Evolutionary conservation across 805 yeast genomes (phyloP), one percentile per base, ranked within the genome.

Genomic region (Pichia manshurica): DNA sequence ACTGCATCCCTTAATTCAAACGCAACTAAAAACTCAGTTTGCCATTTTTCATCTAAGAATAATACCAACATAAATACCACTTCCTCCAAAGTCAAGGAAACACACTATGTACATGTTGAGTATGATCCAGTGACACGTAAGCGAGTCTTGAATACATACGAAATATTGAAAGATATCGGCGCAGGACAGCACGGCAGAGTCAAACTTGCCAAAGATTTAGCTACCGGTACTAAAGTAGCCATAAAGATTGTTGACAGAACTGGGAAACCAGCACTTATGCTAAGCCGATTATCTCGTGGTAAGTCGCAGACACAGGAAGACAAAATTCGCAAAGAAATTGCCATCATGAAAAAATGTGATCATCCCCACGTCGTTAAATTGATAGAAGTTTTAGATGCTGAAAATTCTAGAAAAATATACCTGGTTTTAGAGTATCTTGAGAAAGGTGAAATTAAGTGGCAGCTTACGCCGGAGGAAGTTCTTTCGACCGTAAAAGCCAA

Each of bases 121-220:
- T 89, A 87, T 66, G 96, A 93, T 64, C 97, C 98, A 0, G 76
- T 84, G 4, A 80, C 84, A 1, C 81, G 84, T 52, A 78, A 93
- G 44, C 86, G 90, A 61, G 80, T 84, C 32, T 72, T 93, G 52
- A 93, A 93, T 66, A 81, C 95, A 0, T 93, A 90, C 62, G 99
- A 93, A 65, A 86, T 93, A 33, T 67, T 89, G 28, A 73, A 77
- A 22, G 97, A 90, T 67, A 72, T 93, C 25, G 99, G 99, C 10
- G 74, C 86, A 32, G 99, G 99, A n/a, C 96, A 90, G 64, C 98
- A 91, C 66, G 98, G 99, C n/a, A 91, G 88, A 64, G 99, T 93
- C 38, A 93, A 93, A 63, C 73, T 93, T 17, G 99, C 95, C 0
- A 77, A 77, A 50, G 91, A 90, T 61, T 65, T 82, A 46, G 72